A percentile compares a stretch with the other conserved stretches of the same genome.
Conservation (phyloP, 768 basidiomycete genomes). For the Phallus indusiatus region DNA sequence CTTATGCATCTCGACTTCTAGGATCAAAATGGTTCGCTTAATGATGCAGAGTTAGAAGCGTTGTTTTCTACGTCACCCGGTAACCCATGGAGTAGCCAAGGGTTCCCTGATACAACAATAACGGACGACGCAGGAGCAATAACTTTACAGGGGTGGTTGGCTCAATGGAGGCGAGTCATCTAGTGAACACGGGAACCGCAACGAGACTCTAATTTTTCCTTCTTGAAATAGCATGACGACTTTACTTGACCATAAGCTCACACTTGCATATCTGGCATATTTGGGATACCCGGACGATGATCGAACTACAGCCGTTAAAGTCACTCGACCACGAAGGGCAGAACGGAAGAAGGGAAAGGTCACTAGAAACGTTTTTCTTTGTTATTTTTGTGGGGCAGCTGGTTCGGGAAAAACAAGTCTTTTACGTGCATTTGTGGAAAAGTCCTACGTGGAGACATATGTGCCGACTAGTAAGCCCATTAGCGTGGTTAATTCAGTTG, state of each 20-base stretch:
- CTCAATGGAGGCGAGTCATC: conserved; percentile 85
- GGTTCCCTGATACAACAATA: conserved; percentile 84
- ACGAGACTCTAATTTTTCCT: conserved; percentile 1
- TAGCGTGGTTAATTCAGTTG: conserved; percentile 91
- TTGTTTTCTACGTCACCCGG: conserved; percentile 93
- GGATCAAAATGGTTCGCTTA: conserved; percentile 95
- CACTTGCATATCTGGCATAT: conserved; percentile 90
- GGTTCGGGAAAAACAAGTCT: conserved; percentile 93
- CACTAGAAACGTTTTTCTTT: conserved; percentile 84
- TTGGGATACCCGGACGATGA: conserved; percentile 79
- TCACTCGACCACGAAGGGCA: conserved; percentile 75
- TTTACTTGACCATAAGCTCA: conserved; percentile 84
- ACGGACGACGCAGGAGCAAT: conserved; percentile 82
- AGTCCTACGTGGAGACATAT: conserved; percentile 62
- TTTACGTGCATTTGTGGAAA: conserved; percentile 76
- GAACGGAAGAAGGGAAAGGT: conserved; percentile 85
- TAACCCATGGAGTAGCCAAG: conserved; percentile 90
- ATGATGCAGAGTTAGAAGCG: conserved; percentile 70
- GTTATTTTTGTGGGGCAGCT: conserved; percentile 90
- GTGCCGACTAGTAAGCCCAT: conserved; percentile 87
- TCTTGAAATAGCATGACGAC: conserved; percentile 85
- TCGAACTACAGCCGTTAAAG: conserved; percentile 73
- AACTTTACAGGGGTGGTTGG: conserved; percentile 96
- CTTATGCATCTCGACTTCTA: conserved; percentile 20
- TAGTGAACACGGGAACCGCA: not conserved